These are phyloP conservation scores for Fraxinus xanthoxyloides DNA, from an alignment of 305 asterid genomes.

Conservation along the genomic window DNA sequence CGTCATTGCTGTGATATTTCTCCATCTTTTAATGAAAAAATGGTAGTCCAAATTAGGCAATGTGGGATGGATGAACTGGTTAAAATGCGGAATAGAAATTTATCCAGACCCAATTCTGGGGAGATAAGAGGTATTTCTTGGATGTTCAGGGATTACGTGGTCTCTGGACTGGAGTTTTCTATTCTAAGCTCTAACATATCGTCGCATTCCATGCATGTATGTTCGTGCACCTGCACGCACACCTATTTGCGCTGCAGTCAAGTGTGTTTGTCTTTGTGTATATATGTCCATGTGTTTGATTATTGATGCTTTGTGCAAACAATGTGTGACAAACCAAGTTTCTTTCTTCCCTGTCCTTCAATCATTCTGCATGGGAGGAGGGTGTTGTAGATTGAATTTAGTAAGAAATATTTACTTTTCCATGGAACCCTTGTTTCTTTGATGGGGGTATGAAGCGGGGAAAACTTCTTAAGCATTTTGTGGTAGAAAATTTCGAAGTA, in stretches of 20 bases:
- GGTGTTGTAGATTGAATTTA: neutral
- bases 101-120: neutral
- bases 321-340: neutral
- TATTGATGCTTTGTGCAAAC: neutral
- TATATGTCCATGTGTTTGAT: neutral
- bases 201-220: neutral
- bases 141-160: neutral
- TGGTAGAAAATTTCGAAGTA: neutral
- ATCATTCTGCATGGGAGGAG: neutral
- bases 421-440: neutral
- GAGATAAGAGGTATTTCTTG: neutral
- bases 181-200: neutral
- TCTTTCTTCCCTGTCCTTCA: neutral
- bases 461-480: neutral
- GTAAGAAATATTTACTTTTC: neutral
- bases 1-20: conserved; percentile 77
- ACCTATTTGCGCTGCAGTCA: neutral
- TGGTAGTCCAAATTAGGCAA: conserved; percentile 52
- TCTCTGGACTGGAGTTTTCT: neutral
- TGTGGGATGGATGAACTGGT: conserved; percentile 60
- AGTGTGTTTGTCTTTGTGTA: neutral
- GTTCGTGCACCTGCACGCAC: neutral
- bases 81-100: conserved; percentile 38
- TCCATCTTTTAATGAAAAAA: conserved; percentile 37
- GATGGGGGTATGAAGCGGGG: neutral